Percentiles rank a stretch among this genome's conserved stretches.
phyloP scores from a whole-genome alignment of 441 rosid genomes.

The Kokia cookei region DNA sequence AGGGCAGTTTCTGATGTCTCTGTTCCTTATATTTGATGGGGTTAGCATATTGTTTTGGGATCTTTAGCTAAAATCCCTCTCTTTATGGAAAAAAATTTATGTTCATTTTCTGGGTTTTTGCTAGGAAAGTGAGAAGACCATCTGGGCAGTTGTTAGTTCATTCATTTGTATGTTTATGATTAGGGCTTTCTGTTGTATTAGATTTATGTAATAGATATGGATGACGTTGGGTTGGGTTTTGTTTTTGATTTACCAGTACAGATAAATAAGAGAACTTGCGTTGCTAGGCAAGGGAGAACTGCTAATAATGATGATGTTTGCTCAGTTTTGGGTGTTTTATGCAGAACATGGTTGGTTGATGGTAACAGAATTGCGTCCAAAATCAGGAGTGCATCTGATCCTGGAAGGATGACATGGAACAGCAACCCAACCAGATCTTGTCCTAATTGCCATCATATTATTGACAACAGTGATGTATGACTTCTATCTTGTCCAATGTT shows the following conservation, averaged over 20 bases:
- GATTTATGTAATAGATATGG: neutral
- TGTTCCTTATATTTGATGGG: neutral
- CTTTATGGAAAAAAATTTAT: neutral
- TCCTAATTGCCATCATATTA: slow-evolving; percentile 66
- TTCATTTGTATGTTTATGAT: neutral
- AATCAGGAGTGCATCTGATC: slow-evolving; percentile 79
- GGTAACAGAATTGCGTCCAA: slow-evolving; percentile 72
- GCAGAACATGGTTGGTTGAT: slow-evolving; percentile 84
- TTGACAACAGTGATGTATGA: slow-evolving; percentile 83
- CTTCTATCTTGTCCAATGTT: slow-evolving; percentile 3
- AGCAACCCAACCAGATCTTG: slow-evolving; percentile 84
- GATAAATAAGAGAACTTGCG: neutral
- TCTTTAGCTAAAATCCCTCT: neutral
- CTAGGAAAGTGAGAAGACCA: neutral
- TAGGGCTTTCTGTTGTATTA: neutral
- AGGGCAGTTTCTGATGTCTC: neutral
- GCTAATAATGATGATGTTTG: neutral
- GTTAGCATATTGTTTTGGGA: neutral
- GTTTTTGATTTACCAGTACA: neutral
- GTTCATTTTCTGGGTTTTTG: neutral
- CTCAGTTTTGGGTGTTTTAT: slow-evolving; percentile 11
- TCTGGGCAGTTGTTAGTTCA: neutral
- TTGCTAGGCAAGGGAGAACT: neutral
- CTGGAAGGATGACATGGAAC: slow-evolving; percentile 47
- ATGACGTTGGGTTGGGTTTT: neutral